These are phyloP conservation scores for Ascochyta koolunga DNA, from an alignment of 2,329 filamentous ascomycete genomes.

Conservation along the genomic window DNA sequence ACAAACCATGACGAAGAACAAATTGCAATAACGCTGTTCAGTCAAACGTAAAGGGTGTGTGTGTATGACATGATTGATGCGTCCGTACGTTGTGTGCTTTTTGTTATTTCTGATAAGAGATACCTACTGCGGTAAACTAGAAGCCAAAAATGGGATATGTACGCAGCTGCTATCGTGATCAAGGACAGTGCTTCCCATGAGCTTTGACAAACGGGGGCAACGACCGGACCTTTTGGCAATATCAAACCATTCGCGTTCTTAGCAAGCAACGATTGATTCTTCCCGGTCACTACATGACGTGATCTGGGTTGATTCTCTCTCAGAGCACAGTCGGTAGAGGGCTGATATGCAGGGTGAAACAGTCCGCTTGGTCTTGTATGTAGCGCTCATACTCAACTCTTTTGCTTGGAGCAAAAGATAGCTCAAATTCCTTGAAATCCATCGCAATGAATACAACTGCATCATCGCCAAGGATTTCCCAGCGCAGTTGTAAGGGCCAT, in stretches of 20 bases:
- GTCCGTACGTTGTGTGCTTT: too few species aligned
- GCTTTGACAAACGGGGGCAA: neutral
- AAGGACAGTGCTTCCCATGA: neutral
- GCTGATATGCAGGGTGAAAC: constrained; percentile 17
- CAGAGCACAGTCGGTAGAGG: constrained; percentile 14
- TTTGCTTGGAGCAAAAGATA: constrained; percentile 10
- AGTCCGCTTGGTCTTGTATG: constrained; percentile 21
- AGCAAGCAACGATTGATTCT: too few species aligned
- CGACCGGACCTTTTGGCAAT: neutral
- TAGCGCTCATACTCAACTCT: constrained; percentile 7
- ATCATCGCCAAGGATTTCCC: constrained; percentile 23
- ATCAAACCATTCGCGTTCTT: neutral
- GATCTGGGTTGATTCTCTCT: neutral
- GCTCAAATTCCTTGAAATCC: constrained; percentile 4
- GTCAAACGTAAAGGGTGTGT: neutral
- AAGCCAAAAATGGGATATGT: neutral
- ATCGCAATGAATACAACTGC: constrained; percentile 17
- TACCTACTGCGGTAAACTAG: too few species aligned
- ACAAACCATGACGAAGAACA: neutral
- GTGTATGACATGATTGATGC: too few species aligned
- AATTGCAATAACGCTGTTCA: neutral
- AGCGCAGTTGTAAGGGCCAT: constrained; percentile 71
- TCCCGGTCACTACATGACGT: neutral
- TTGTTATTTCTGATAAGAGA: too few species aligned
- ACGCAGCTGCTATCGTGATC: neutral